A percentile compares a stretch with the other conserved stretches of the same genome.
Evolutionary conservation across 2,329 filamentous ascomycete species (phyloP).

Genomic region (Microdochium nivale): DNA sequence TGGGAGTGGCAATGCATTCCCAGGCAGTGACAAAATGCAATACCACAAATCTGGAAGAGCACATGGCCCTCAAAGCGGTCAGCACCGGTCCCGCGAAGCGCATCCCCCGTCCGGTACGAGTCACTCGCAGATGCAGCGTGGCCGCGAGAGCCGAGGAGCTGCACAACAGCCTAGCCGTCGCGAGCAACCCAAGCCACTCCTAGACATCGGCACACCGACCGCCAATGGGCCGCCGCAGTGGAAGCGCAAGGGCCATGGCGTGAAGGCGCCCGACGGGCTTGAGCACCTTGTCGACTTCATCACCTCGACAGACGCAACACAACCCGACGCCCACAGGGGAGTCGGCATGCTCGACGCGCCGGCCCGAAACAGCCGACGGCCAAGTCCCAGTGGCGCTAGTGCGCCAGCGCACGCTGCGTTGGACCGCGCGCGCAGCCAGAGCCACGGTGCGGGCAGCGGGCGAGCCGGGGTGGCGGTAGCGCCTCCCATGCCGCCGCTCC

Average conservation of each 20-base stretch:
- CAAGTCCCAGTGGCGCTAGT: slow-evolving; percentile 5
- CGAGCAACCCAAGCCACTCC: slow-evolving; percentile 16
- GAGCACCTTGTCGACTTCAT: slow-evolving; percentile 20
- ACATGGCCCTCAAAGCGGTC: background rate
- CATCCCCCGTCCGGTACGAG: background rate
- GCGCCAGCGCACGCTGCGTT: background rate
- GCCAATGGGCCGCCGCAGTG: slow-evolving; percentile 20
- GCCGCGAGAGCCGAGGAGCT: background rate
- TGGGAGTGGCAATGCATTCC: too few species aligned
- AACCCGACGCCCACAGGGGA: slow-evolving; percentile 1
- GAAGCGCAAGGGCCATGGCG: slow-evolving; percentile 17
- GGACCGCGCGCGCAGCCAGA: background rate
- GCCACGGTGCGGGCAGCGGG: background rate
- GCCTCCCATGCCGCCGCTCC: background rate
- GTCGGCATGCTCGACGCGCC: background rate
- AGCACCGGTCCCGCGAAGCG: background rate
- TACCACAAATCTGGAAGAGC: background rate
- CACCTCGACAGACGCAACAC: slow-evolving; percentile 8
- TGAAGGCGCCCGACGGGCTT: slow-evolving; percentile 20
- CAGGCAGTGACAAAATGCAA: too few species aligned
- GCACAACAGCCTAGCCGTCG: slow-evolving; percentile 11
- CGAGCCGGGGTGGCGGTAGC: background rate
- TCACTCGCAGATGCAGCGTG: background rate
- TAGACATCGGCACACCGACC: slow-evolving; percentile 14
- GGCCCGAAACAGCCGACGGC: background rate